Evolutionary conservation across 2,329 filamentous ascomycete species (phyloP), one percentile per base, ranked within the genome.

Genomic region (Ceratocystis harringtonii): DNA sequence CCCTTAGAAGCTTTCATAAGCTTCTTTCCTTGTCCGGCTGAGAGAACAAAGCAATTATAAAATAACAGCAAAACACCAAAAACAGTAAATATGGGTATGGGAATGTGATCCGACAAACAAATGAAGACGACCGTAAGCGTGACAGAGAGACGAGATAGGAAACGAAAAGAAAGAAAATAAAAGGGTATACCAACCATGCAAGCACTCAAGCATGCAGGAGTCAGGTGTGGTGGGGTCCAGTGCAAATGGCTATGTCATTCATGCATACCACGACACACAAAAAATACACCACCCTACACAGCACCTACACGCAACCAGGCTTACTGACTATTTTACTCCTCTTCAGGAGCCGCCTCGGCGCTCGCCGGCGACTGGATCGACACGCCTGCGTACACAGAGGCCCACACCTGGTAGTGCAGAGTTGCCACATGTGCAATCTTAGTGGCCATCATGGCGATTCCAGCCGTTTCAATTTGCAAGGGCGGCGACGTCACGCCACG

Each of bases 381-480:
- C 22, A 15, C 30, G 28, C 48, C 36, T 25, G 57, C 62, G 30
- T 67, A 67, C 12, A 67, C 78, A 1, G 84, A 83, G 1, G 83
- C 82, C 90, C 92, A 97, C 2, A 96, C 87, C 61, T 89, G 83
- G 91, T 92, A 96, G 75, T 96, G 91, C 28, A 97, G 77, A 5
- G 94, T 80, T 15, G 89, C 85, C 57, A 96, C 84, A 72, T 96
- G 92, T 5, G 90, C 87, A 62, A 96, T 80, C 58, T 89, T 84
- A 57, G 85, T 87, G 0, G 89, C 84, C 73, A 96, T 83, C 67
- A 90, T 86, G 55, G 81, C 79, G 45, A 88, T 71, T 43, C 80
- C 78, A 55, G 76, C 78, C 61, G 62, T 82, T 80, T 55, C 80
- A 77, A 7, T 74, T 73, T 65, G 79, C 78, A 8, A 76, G 76